Percentiles rank a stretch among this genome's conserved stretches.
These are phyloP conservation scores for Alternaria sp. DNA, from an alignment of 2,329 filamentous ascomycete genomes.

Conservation along the genomic window DNA sequence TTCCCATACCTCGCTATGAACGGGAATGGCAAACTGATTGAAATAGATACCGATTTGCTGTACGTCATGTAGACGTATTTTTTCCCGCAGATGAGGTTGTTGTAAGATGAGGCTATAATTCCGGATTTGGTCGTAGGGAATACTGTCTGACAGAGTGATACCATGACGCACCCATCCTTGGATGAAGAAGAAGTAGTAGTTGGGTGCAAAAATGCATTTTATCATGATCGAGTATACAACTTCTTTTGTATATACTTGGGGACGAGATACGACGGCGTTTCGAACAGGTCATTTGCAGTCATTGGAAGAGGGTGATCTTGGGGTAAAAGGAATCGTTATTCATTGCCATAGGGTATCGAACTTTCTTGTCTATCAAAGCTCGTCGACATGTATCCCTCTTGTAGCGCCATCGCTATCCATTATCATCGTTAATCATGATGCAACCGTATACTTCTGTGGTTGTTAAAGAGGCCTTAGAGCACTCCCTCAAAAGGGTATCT, in stretches of 20 bases:
- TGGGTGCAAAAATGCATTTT: neutral
- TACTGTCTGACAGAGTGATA: neutral
- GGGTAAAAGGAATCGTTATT: neutral
- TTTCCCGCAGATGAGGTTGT: neutral
- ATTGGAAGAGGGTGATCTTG: neutral
- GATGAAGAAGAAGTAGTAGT: neutral
- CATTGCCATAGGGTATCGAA: neutral
- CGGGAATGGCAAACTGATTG: neutral
- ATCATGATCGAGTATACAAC: neutral
- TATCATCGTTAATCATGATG: constrained; percentile 1
- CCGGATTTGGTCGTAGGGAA: neutral
- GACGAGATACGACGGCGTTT: constrained; percentile 1
- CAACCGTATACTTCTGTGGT: neutral
- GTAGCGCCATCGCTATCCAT: constrained; percentile 1
- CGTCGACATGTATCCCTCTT: neutral
- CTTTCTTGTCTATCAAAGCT: neutral
- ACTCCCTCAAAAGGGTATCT: no score
- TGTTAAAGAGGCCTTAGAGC: no score
- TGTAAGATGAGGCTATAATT: neutral
- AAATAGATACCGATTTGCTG: constrained; percentile 25
- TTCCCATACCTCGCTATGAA: neutral
- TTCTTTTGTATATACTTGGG: constrained; percentile 1
- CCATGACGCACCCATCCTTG: neutral
- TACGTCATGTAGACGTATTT: constrained; percentile 23
- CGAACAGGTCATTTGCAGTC: neutral